phyloP scores from a whole-genome alignment of 495 filamentous ascomycete species.

The Hypoxylon fuscum region DNA sequence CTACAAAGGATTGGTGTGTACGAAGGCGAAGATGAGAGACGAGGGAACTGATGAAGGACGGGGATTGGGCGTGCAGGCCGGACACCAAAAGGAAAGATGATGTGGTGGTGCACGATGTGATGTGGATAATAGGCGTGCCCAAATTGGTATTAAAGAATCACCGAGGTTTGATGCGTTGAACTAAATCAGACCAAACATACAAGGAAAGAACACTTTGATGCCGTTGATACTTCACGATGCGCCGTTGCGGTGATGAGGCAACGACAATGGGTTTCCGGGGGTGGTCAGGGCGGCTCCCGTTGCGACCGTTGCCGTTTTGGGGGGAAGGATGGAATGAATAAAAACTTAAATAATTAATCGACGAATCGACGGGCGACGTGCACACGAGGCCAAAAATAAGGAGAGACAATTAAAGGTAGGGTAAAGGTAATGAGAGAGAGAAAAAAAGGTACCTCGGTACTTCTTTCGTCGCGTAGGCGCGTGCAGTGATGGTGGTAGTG shows the following conservation, averaged over 20 bases:
- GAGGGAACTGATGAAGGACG: background rate
- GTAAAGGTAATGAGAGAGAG: constrained; percentile 1
- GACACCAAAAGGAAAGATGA: background rate
- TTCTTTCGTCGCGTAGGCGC: constrained; percentile 39
- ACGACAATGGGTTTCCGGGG: background rate
- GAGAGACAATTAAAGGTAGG: constrained; percentile 15
- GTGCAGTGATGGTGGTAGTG: constrained; percentile 31
- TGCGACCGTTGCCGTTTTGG: constrained; percentile 36
- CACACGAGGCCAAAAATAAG: constrained; percentile 28
- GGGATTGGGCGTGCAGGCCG: background rate
- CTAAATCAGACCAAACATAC: constrained; percentile 42
- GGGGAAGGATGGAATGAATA: constrained; percentile 30
- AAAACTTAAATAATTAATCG: constrained; percentile 35
- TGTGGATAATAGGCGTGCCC: too few relatives aligned
- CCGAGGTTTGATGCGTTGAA: constrained; percentile 41
- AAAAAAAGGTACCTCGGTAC: constrained; percentile 39
- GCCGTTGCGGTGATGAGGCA: constrained; percentile 9
- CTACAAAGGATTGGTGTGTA: background rate
- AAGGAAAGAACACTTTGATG: background rate
- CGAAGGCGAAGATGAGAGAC: background rate
- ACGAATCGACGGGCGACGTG: constrained; percentile 35
- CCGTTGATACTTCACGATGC: constrained; percentile 17
- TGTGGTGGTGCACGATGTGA: background rate
- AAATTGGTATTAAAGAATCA: too few relatives aligned
- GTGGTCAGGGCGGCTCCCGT: constrained; percentile 34